Conservation (phyloP, 1,284 basidiomycete genomes). For the Trametes versicolor region DNA sequence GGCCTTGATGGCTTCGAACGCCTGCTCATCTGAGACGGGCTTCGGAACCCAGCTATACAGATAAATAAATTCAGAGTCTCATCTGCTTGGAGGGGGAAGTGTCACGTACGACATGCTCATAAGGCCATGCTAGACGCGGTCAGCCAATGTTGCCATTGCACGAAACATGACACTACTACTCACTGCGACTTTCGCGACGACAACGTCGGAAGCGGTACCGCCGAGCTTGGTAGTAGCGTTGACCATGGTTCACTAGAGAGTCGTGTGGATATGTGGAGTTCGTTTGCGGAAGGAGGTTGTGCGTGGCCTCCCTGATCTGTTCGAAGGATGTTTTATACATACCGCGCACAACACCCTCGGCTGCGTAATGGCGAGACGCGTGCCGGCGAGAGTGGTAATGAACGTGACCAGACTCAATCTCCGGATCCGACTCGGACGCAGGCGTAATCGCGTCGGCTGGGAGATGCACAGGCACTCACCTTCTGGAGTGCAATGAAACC, state of each 20-base stretch:
- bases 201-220: conserved; percentile 23
- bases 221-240: conserved; percentile 25
- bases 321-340: background rate
- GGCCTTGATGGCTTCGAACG: conserved; percentile 67
- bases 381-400: too few species aligned
- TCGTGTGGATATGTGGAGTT: background rate
- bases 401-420: too few species aligned
- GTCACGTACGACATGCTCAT: conserved; percentile 56
- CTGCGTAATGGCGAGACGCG: too few species aligned
- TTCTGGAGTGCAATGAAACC: too few species aligned
- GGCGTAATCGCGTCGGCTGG: too few species aligned
- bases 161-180: background rate
- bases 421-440: too few species aligned
- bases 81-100: background rate
- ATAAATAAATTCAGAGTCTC: background rate
- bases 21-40: conserved; percentile 57
- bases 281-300: background rate
- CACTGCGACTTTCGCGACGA: conserved; percentile 27
- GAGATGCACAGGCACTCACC: too few species aligned
- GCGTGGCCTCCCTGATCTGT: background rate
- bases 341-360: too few species aligned
- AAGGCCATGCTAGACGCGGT: conserved; percentile 48
- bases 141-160: too few species aligned
- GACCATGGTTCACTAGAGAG: conserved; percentile 11
- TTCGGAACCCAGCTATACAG: conserved; percentile 6